Base-by-base conservation (phyloP, 2,329 filamentous ascomycete species). In the Colletotrichum sp. region DNA sequence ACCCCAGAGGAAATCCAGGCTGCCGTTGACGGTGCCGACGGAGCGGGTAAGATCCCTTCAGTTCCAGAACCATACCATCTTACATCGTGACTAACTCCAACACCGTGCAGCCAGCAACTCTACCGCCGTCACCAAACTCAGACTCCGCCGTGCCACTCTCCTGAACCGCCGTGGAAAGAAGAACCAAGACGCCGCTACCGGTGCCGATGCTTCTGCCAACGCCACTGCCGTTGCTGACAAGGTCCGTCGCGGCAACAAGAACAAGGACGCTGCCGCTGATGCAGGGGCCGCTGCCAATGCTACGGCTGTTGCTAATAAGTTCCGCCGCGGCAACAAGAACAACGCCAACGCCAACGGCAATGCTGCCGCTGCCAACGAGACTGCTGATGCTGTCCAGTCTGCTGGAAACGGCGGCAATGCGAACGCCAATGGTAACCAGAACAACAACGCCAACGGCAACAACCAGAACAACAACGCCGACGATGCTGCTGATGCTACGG, bases 1-100 rank as follows among this genome's bases (percentile, higher is more conserved):
- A 88, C 86, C 1, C 84, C 85, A 15, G 89, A 84, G 6, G 90
- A 92, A 82, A 88, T 92, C 76, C 78, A 82, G 13, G 85, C 87
- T 10, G 90, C 89, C 7, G 88, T 88, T 43, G 84, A 85, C 30
- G 86, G 81, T 77, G 80, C 55, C 26, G 79, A 74, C 10, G 61
- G 61, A 18, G 34, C 61, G 13, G n/a, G 61, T 64, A 64, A 43
- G 34, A 16, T 15, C 0, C 21, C 6, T 39, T 18, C n/a, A 28
- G 21, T 30, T 18, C 6, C 21, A 16, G 7, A 16, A 7, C 18
- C 21, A n/a, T 16, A 10, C n/a, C n/a, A 7, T 24, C 13, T 18
- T 12, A 10, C 13, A 28, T 4, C 15, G n/a, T 24, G 39, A 26
- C 68, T 71, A 34, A 71, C n/a, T 12, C 10, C 28, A 13, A 7